Conservation (phyloP, 805 yeast genomes). For the Metschnikowia reukaufii region DNA sequence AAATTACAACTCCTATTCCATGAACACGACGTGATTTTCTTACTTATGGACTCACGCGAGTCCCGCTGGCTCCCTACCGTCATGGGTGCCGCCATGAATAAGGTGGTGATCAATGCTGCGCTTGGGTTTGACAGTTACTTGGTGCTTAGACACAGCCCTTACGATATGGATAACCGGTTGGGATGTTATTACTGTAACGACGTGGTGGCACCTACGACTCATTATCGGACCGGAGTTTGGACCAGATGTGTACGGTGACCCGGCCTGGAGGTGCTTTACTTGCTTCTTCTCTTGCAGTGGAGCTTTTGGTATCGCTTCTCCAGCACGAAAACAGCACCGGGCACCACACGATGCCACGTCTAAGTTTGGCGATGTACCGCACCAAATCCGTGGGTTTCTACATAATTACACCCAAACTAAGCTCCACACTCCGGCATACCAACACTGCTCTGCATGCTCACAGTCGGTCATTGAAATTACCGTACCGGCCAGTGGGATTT, state of each 20-base stretch:
- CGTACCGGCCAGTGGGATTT: constrained; percentile 72
- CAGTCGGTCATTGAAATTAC: constrained; percentile 53
- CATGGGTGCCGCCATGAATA: constrained; percentile 62
- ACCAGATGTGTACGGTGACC: constrained; percentile 98
- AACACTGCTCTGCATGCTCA: constrained; percentile 87
- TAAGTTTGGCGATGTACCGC: constrained; percentile 71
- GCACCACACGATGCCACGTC: constrained; percentile 42
- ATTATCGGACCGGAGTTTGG: constrained; percentile 81
- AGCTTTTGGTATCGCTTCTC: constrained; percentile 67
- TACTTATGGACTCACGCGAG: constrained; percentile 93
- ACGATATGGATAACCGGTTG: constrained; percentile 38
- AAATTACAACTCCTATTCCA: constrained; percentile 52
- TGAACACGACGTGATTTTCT: constrained; percentile 71
- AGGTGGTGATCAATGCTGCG: constrained; percentile 87
- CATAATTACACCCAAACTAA: constrained; percentile 62
- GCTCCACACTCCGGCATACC: constrained; percentile 69
- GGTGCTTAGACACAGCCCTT: constrained; percentile 78
- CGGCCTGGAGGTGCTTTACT: constrained; percentile 92
- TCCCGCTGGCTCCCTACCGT: constrained; percentile 97
- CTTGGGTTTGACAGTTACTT: constrained; percentile 91
- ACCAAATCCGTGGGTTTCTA: constrained; percentile 87
- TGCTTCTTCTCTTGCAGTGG: constrained; percentile 87
- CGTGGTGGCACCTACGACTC: constrained; percentile 93
- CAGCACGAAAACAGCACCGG: constrained; percentile 60
- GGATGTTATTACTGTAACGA: constrained; percentile 98